phyloP scores from a whole-genome alignment of 2,329 filamentous ascomycete species.

The Fusarium sp. region DNA sequence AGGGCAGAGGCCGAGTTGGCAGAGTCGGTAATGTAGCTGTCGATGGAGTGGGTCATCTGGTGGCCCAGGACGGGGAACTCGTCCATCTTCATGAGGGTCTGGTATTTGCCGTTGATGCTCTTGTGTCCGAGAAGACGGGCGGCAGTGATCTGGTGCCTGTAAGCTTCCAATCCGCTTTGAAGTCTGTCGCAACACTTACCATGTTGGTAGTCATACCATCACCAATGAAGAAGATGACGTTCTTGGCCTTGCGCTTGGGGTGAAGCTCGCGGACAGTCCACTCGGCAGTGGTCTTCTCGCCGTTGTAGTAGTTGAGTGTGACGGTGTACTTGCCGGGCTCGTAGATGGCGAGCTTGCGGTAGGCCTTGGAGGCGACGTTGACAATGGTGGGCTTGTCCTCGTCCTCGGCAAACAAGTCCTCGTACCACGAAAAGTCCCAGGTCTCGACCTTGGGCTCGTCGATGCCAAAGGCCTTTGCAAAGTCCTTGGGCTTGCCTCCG shows the following conservation, averaged over 20 bases:
- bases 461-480: conserved; percentile 72
- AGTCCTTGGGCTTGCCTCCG: conserved; percentile 60
- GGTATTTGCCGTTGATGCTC: conserved; percentile 84
- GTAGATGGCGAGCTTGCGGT: conserved; percentile 76
- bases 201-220: conserved; percentile 77
- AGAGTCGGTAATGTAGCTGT: conserved; percentile 85
- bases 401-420: conserved; percentile 81
- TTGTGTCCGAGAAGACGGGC: conserved; percentile 83
- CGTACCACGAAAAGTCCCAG: conserved; percentile 86
- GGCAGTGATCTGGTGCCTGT: conserved; percentile 65
- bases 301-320: conserved; percentile 76
- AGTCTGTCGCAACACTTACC: conserved; percentile 46
- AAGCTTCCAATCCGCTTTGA: not conserved
- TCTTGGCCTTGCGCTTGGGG: conserved; percentile 78
- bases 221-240: conserved; percentile 85
- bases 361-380: conserved; percentile 81
- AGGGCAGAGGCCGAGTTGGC: conserved; percentile 84
- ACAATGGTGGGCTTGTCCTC: conserved; percentile 73
- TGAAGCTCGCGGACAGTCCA: conserved; percentile 79
- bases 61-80: conserved; percentile 86
- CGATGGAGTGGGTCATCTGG: conserved; percentile 88
- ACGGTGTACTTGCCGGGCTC: conserved; percentile 82
- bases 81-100: conserved; percentile 77
- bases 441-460: conserved; percentile 76
- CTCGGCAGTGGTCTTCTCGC: conserved; percentile 73